phyloP scores from a whole-genome alignment of 1,139 yeast genomes.

The Taphrina sp. region DNA sequence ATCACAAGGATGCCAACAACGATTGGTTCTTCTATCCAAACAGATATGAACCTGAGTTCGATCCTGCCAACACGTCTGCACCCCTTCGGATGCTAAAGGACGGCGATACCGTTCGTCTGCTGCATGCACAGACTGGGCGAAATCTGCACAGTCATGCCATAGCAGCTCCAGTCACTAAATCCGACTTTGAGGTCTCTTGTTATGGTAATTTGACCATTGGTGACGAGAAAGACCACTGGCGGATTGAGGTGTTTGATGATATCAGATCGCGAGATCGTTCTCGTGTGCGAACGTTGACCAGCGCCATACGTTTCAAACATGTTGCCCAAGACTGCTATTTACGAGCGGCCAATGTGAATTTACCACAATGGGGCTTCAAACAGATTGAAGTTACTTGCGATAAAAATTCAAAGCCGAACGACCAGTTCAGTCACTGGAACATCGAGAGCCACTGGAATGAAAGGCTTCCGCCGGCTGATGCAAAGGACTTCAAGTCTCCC shows the following conservation, averaged over 20 bases:
- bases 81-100: slow-evolving; percentile 59
- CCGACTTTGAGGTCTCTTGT: slow-evolving; percentile 75
- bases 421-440: slow-evolving; percentile 98
- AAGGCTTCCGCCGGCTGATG: slow-evolving; percentile 65
- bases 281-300: slow-evolving; percentile 78
- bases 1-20: slow-evolving; percentile 88
- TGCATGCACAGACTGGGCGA: slow-evolving; percentile 80
- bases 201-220: slow-evolving; percentile 87
- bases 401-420: slow-evolving; percentile 72
- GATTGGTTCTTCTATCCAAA: slow-evolving; percentile 82
- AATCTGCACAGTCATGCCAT: slow-evolving; percentile 87
- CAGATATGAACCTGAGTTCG: slow-evolving; percentile 51
- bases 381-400: slow-evolving; percentile 94
- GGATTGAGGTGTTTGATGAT: slow-evolving; percentile 80
- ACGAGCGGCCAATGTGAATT: slow-evolving; percentile 70
- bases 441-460: slow-evolving; percentile 80
- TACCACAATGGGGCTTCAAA: slow-evolving; percentile 98
- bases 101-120: slow-evolving; percentile 72
- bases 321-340: slow-evolving; percentile 75
- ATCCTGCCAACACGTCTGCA: slow-evolving; percentile 14
- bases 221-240: slow-evolving; percentile 91
- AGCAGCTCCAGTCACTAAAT: slow-evolving; percentile 71
- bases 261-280: slow-evolving; percentile 56
- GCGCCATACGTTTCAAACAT: slow-evolving; percentile 75
- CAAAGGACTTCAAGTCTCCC: slow-evolving; percentile 58